phyloP scores from a whole-genome alignment of 2,329 filamentous ascomycete genomes.

The Clonostachys byssicola region DNA sequence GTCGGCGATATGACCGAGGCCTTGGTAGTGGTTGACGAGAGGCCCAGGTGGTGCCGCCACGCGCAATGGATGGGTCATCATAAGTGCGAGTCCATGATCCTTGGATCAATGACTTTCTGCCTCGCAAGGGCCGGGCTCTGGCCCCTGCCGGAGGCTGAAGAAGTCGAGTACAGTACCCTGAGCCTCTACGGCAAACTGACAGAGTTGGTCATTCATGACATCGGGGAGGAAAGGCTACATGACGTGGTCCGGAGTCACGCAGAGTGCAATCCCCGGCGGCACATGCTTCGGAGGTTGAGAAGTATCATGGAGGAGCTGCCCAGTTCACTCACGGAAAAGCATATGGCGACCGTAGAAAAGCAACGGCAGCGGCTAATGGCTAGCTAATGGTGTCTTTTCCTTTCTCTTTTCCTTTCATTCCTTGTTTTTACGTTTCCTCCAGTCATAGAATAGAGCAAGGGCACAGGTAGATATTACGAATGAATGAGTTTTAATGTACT shows the following conservation, averaged over 20 bases:
- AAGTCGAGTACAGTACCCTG: slow-evolving; percentile 15
- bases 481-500: too few relatives aligned
- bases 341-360: too few relatives aligned
- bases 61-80: slow-evolving; percentile 25
- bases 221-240: slow-evolving; percentile 8
- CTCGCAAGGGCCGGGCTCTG: slow-evolving; percentile 22
- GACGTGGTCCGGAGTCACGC: slow-evolving; percentile 7
- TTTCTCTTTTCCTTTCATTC: too few relatives aligned
- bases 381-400: too few relatives aligned
- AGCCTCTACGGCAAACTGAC: slow-evolving; percentile 12
- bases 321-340: slow-evolving; percentile 1
- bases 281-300: slow-evolving; percentile 10
- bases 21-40: slow-evolving; percentile 19
- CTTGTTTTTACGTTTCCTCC: too few relatives aligned
- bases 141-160: slow-evolving; percentile 17
- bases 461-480: too few relatives aligned
- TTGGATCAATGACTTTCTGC: slow-evolving; percentile 25
- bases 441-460: too few relatives aligned
- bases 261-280: slow-evolving; percentile 12
- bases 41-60: slow-evolving; percentile 22
- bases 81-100: slow-evolving; percentile 28
- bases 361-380: too few relatives aligned
- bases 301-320: slow-evolving; percentile 10
- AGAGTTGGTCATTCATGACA: slow-evolving; percentile 17
- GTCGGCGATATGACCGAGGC: slow-evolving; percentile 14